Conservation (phyloP, 352 stramenopile genomes). For the Pythium utonaiense region DNA sequence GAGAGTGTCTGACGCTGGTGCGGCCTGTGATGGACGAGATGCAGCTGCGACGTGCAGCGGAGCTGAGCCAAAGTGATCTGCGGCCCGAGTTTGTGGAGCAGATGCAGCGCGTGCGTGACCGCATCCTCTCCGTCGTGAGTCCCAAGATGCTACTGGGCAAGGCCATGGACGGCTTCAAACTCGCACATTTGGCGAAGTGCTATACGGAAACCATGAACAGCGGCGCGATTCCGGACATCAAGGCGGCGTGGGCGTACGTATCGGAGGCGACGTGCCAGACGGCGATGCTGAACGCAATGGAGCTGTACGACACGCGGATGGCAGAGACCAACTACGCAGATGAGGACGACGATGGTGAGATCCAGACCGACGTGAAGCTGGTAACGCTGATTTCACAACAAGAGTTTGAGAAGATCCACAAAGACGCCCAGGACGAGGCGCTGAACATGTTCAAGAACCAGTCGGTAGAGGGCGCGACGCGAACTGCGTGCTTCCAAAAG, state of each 20-base stretch:
- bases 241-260: conserved; percentile 81
- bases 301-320: conserved; percentile 58
- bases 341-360: conserved; percentile 21
- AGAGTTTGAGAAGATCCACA: conserved; percentile 73
- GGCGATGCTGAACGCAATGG: conserved; percentile 46
- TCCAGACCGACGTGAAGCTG: neutral
- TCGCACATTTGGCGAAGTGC: conserved; percentile 56
- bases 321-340: conserved; percentile 24
- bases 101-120: conserved; percentile 51
- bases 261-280: conserved; percentile 72
- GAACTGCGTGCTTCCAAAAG: conserved; percentile 63
- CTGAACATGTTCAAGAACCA: conserved; percentile 60
- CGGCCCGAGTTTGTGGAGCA: conserved; percentile 76
- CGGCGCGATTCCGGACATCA: conserved; percentile 74
- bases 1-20: conserved; percentile 77
- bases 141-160: conserved; percentile 73
- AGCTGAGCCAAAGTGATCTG: conserved; percentile 48
- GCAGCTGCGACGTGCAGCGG: conserved; percentile 51
- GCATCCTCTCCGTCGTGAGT: conserved; percentile 42
- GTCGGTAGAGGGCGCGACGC: conserved; percentile 63
- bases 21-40: conserved; percentile 68
- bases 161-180: conserved; percentile 53
- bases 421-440: conserved; percentile 68
- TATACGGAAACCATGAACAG: conserved; percentile 82
- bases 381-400: conserved; percentile 49